Percentiles rank a stretch among this genome's conserved stretches.
phyloP scores from a whole-genome alignment of 2,329 filamentous ascomycete genomes.

The Botrytis galanthina region DNA sequence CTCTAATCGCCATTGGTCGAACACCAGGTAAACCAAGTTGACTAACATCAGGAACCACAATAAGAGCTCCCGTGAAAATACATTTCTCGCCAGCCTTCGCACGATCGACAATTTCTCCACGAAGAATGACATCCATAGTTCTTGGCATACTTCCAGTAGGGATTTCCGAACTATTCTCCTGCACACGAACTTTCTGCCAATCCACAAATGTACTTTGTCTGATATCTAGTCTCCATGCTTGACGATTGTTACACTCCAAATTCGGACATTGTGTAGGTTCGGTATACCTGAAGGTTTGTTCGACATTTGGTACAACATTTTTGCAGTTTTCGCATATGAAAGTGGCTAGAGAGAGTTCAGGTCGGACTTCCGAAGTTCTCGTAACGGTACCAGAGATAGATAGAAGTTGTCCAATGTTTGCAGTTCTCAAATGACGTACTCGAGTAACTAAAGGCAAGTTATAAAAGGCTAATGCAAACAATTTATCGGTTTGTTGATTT shows the following conservation, averaged over 20 bases:
- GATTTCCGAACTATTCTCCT: constrained; percentile 98
- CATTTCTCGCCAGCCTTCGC: constrained; percentile 98
- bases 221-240: constrained; percentile 96
- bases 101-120: constrained; percentile 95
- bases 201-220: constrained; percentile 96
- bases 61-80: constrained; percentile 93
- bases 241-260: constrained; percentile 77
- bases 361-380: constrained; percentile 92
- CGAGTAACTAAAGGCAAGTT: constrained; percentile 56
- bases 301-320: constrained; percentile 80
- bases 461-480: constrained; percentile 78
- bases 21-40: constrained; percentile 88
- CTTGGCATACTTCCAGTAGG: constrained; percentile 98
- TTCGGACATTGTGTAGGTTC: constrained; percentile 97
- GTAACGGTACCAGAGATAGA: constrained; percentile 98
- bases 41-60: constrained; percentile 95
- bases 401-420: constrained; percentile 86
- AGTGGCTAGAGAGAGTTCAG: constrained; percentile 86
- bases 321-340: constrained; percentile 90
- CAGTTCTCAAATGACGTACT: constrained; percentile 62
- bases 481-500: constrained; percentile 94
- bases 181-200: constrained; percentile 97
- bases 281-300: constrained; percentile 96
- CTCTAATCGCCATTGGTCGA: constrained; percentile 77
- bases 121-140: constrained; percentile 94